phyloP scores from a whole-genome alignment of 78 protist species.

The Mantamonas sphyraenae region DNA sequence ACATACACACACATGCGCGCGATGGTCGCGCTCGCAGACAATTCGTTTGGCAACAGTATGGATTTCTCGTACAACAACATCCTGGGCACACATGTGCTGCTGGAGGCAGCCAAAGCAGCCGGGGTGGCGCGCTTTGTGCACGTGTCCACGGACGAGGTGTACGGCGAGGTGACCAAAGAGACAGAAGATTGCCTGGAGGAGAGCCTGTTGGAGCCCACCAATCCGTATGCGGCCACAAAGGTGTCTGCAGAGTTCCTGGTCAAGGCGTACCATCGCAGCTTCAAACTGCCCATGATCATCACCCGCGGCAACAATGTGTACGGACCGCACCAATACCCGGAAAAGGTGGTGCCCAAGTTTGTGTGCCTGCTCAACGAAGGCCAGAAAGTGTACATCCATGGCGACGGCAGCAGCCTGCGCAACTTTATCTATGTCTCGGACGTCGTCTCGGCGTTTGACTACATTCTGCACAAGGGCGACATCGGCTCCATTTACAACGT shows the following conservation, averaged over 20 bases:
- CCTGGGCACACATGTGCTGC: slow-evolving; percentile 86
- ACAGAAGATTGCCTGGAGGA: slow-evolving; percentile 2
- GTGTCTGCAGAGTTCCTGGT: slow-evolving; percentile 84
- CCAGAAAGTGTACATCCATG: slow-evolving; percentile 48
- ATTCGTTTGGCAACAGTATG: slow-evolving; percentile 58
- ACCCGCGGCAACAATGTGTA: slow-evolving; percentile 92
- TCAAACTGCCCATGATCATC: slow-evolving; percentile 74
- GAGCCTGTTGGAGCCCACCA: slow-evolving; percentile 74
- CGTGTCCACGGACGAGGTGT: slow-evolving; percentile 95
- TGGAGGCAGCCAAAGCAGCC: slow-evolving; percentile 53
- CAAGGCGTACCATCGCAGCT: slow-evolving; percentile 38
- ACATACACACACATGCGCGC: too few species aligned
- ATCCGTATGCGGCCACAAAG: slow-evolving; percentile 92
- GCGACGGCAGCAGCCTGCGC: slow-evolving; percentile 58
- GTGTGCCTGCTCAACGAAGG: slow-evolving; percentile 17
- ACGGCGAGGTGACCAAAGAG: slow-evolving; percentile 62
- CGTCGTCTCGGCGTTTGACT: slow-evolving; percentile 71
- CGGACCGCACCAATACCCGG: slow-evolving; percentile 92
- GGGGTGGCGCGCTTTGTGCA: slow-evolving; percentile 78
- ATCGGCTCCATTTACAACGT: slow-evolving; percentile 59
- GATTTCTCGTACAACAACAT: slow-evolving; percentile 81
- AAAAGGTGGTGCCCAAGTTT: slow-evolving; percentile 88
- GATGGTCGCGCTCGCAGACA: too few species aligned
- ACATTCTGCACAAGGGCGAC: slow-evolving; percentile 49
- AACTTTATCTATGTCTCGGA: slow-evolving; percentile 65